A percentile compares a stretch with the other conserved stretches of the same genome.
These are phyloP conservation scores for Acer yangbiense DNA, from an alignment of 345 rosid genomes.

Conservation along the genomic window DNA sequence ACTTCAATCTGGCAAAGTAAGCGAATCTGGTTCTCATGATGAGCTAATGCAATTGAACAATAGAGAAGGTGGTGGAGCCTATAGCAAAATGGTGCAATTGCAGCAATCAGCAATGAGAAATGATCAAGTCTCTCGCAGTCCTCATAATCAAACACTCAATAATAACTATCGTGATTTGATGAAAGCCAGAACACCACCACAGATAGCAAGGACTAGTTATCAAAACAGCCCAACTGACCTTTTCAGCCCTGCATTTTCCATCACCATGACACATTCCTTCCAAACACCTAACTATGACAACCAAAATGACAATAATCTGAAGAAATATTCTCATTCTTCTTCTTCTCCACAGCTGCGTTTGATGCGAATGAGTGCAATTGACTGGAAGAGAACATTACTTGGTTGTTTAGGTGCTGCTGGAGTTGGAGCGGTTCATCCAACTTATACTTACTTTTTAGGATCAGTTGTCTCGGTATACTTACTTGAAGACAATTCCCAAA, in stretches of 20 bases:
- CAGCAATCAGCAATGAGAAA: slow-evolving; percentile 31
- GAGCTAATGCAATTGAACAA: slow-evolving; percentile 43
- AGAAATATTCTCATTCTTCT: slow-evolving; percentile 10
- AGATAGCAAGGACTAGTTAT: slow-evolving; percentile 28
- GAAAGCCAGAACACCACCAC: slow-evolving; percentile 19
- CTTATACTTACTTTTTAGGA: slow-evolving; percentile 45
- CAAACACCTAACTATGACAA: slow-evolving; percentile 13
- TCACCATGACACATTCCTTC: slow-evolving; percentile 20
- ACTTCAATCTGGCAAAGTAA: slow-evolving; percentile 42
- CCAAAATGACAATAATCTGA: slow-evolving; percentile 11
- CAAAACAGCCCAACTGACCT: slow-evolving; percentile 31
- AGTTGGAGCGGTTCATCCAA: slow-evolving; percentile 41
- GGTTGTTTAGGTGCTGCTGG: slow-evolving; percentile 50
- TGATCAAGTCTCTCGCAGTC: slow-evolving; percentile 9
- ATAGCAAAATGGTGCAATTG: slow-evolving; percentile 46
- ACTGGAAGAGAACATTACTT: slow-evolving; percentile 43
- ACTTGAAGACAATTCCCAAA: slow-evolving; percentile 28
- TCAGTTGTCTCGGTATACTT: slow-evolving; percentile 45
- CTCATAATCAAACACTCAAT: slow-evolving; percentile 9
- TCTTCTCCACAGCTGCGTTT: slow-evolving; percentile 36
- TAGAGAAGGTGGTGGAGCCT: slow-evolving; percentile 36
- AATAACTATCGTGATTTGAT: not conserved
- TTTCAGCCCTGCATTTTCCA: slow-evolving; percentile 36
- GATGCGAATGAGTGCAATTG: slow-evolving; percentile 43
- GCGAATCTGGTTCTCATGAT: slow-evolving; percentile 54